Evolutionary conservation across 2,329 filamentous ascomycete genomes (phyloP), one percentile per base, ranked within the genome.

Genomic region (Microsporum canis): DNA sequence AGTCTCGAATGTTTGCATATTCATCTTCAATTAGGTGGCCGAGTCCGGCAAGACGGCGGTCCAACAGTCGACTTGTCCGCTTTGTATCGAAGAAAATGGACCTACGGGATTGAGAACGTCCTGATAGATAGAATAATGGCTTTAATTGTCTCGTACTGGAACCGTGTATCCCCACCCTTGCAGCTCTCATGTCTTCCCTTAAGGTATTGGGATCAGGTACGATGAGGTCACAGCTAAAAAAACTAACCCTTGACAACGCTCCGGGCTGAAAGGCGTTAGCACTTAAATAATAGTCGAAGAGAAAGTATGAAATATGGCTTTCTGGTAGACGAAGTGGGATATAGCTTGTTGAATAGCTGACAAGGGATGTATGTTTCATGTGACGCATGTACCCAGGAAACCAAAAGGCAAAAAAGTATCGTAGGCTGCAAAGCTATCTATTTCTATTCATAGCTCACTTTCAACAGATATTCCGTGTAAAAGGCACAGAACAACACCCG

Each of bases 21-120:
- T 87, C 81, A 70, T 87, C 82, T 65, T 79, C 74, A 65, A 86
- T 83, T 0, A 78, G 70, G 43, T 76, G 77, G 29, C 80, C 83
- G 27, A 57, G 55, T 29, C 36, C 34, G n/a, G 31, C 39, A 57
- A 57, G 55, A 41, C 39, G 36, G 34, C 39, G 55, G 41, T 57
- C 55, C 39, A 57, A n/a, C n/a, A 43, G 23, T 57, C 55, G 34
- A 43, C 55, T 39, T 10, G 17, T 57, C 5, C 31, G 27, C 8
- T 41, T 31, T 43, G 36, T 4, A 27, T 31, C 23, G 8, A 55
- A 55, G 33, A 55, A 36, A 12, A 2, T 55, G n/a, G 17, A 55
- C n/a, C 12, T 29, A 7, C 51, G 51, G 51, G 33, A n/a, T 31
- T 55, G 31, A 4, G 34, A 31, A 31, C 5, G 1, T 12, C 29